These are phyloP conservation scores for Plasmopara muralis DNA, from an alignment of 352 stramenopile species.

Conservation along the genomic window DNA sequence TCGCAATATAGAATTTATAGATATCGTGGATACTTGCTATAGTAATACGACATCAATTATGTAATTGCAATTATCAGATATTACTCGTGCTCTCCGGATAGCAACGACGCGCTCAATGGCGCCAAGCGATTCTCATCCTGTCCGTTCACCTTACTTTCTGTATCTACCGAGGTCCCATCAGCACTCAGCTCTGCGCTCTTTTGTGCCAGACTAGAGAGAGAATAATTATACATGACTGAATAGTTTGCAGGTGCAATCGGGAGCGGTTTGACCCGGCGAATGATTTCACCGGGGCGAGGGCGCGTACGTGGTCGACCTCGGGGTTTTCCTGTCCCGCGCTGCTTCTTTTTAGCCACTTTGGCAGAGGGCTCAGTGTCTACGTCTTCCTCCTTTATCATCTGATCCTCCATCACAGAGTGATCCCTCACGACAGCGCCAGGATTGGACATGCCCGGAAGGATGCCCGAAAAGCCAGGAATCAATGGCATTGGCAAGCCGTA, in stretches of 20 bases:
- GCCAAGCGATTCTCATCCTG: slow-evolving; percentile 42
- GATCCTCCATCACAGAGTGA: slow-evolving; percentile 20
- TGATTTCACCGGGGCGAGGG: slow-evolving; percentile 65
- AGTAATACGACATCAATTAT: neutral
- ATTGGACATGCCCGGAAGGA: slow-evolving; percentile 27
- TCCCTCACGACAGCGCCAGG: slow-evolving; percentile 29
- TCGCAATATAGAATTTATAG: too few species aligned
- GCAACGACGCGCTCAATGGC: slow-evolving; percentile 36
- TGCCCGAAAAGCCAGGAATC: slow-evolving; percentile 35
- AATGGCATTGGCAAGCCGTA: slow-evolving; percentile 53
- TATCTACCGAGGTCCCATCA: slow-evolving; percentile 16
- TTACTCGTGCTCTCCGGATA: slow-evolving; percentile 57
- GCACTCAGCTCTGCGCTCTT: slow-evolving; percentile 43
- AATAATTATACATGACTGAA: slow-evolving; percentile 74
- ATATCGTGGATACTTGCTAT: too few species aligned
- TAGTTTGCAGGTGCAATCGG: slow-evolving; percentile 72
- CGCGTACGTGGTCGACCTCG: slow-evolving; percentile 64
- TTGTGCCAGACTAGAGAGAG: slow-evolving; percentile 41
- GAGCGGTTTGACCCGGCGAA: slow-evolving; percentile 59
- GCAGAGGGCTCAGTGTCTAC: slow-evolving; percentile 15
- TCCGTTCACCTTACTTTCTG: slow-evolving; percentile 12
- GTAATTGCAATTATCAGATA: slow-evolving; percentile 10
- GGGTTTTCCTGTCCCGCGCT: slow-evolving; percentile 59
- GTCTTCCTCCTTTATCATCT: slow-evolving; percentile 25
- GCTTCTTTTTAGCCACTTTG: slow-evolving; percentile 73